Evolutionary conservation across 495 filamentous ascomycete species (phyloP).

Genomic region (Chaetomium fimeti): DNA sequence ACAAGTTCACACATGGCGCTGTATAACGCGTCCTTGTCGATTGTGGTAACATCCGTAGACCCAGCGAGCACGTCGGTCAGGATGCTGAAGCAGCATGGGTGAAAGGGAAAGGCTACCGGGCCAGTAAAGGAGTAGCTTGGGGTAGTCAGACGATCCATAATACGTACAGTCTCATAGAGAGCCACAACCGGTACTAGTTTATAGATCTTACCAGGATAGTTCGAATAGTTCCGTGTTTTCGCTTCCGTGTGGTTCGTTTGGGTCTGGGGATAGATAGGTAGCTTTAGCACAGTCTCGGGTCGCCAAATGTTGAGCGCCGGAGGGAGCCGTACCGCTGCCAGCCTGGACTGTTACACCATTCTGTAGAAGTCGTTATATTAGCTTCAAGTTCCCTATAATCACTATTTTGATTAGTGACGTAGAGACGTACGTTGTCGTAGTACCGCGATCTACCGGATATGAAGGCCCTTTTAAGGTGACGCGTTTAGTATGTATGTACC

Average conservation of each 20-base stretch:
- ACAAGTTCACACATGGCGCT: neutral
- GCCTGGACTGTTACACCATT: neutral
- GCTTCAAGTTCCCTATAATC: neutral
- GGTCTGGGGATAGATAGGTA: neutral
- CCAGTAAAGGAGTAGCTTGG: neutral
- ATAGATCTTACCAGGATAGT: neutral
- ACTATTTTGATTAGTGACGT: neutral
- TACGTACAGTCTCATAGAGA: neutral
- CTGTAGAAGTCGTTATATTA: neutral
- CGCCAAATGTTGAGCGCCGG: neutral
- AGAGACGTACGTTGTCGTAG: neutral
- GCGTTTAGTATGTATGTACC: neutral
- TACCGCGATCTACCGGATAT: neutral
- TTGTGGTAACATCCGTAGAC: neutral
- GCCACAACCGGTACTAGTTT: neutral
- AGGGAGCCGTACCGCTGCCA: neutral
- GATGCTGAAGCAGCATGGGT: neutral
- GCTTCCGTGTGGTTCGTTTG: neutral
- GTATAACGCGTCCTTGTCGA: conserved; percentile 1
- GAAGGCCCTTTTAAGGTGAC: neutral
- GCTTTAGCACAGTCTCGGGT: neutral
- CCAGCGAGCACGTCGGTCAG: neutral
- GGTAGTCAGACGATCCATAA: neutral
- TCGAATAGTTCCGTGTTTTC: no score
- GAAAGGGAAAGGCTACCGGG: neutral